Evolutionary conservation across 2,329 filamentous ascomycete species (phyloP), one percentile per base, ranked within the genome.

Genomic region (Colletotrichum chlorophyti): DNA sequence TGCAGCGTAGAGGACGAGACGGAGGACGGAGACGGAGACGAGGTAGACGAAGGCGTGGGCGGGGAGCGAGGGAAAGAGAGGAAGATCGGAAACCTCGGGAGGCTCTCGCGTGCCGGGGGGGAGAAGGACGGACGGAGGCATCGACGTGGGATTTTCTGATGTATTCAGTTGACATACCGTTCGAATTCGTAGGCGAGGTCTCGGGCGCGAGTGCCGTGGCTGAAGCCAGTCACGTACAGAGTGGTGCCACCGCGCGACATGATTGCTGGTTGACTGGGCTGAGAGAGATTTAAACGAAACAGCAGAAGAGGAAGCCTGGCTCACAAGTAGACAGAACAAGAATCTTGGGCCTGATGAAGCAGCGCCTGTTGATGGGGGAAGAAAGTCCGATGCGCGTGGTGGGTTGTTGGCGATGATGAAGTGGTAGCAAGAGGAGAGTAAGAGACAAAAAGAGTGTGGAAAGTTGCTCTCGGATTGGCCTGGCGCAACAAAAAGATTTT

Each of bases 141-240:
- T 78, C 77, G 79, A 76, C 72, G 75, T 74, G 74, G 76, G 75
- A 58, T 23, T 46, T 61, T 53, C 40, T 48, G 48, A 48, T 72
- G n/a, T n/a, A 70, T 67, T 70, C 71, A 72, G 81, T 77, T 83
- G 84, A 96, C 93, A 87, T 97, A 97, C 92, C 94, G 93, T 93
- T 98, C 94, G 91, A 98, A 98, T 85, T 98, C 94, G 91, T 96
- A 97, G 83, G 94, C 93, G 77, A 98, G 91, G 84, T 99, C 93
- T 87, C 95, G 92, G 77, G 95, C 93, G 83, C 95, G 92, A 77
- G 94, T 97, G 78, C 94, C 93, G 80, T 97, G 93, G 86, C 94
- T 96, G 79, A 99, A 99, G 85, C 95, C 95, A 73, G 93, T 97
- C 78, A 98, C 94, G 83, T 98, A 98, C 68, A 98, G 91, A 58